Evolutionary conservation across 73 alveolate species (phyloP).

Genomic region (Tetrahymena borealis): DNA sequence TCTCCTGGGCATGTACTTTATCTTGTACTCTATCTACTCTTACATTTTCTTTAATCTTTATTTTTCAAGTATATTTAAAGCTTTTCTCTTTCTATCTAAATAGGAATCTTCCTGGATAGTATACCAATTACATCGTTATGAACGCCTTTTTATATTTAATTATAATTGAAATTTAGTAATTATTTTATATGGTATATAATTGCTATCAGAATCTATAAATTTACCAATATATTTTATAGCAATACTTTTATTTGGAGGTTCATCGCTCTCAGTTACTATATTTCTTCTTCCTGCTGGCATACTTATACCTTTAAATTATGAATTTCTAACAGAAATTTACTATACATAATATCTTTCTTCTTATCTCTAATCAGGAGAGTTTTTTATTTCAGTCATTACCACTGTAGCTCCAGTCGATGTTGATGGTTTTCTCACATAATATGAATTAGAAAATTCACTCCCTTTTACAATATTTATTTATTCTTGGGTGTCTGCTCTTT

Average conservation of each 20-base stretch:
- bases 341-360: neutral
- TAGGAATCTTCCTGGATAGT: neutral
- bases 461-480: neutral
- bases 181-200: too few species aligned
- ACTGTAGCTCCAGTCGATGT: neutral
- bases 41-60: neutral
- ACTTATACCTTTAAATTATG: neutral
- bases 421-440: neutral
- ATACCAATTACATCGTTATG: neutral
- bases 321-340: neutral
- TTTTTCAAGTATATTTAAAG: neutral
- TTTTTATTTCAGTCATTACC: neutral
- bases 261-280: neutral
- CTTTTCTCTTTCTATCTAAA: neutral
- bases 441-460: neutral
- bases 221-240: neutral
- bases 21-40: neutral
- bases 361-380: neutral
- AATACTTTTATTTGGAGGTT: neutral
- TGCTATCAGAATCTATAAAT: neutral
- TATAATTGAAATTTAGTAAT: neutral
- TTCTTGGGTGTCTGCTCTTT: neutral
- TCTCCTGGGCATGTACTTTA: neutral
- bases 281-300: neutral
- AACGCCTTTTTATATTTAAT: neutral